Evolutionary conservation across 306 rosid genomes (phyloP), one percentile per base, ranked within the genome.

Genomic region (Argentina anserina): DNA sequence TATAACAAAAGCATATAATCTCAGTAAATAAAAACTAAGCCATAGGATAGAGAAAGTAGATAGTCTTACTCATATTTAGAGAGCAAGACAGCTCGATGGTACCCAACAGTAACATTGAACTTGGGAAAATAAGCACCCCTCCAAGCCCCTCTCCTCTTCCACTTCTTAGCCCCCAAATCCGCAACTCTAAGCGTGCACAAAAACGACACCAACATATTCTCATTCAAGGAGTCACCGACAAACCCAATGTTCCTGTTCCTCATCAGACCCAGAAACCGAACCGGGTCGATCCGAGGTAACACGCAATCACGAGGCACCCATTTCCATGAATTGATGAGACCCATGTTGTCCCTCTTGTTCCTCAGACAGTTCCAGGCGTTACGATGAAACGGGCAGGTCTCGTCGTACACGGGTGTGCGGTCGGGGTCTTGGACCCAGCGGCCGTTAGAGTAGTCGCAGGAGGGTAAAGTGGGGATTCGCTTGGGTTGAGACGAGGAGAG

Each of bases 131-230:
- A 87, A 56, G 92, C 96, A 52, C 98, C 96, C 47, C 83, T 93
- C 98, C 91, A 93, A 85, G 91, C 94, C 41, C 96, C 96, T 45
- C 84, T 93, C 82, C 78, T 87, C 83, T 93, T 93, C 98, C 97
- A 93, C 80, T 77, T 90, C 76, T 80, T 82, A 11, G 90, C 96
- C 20, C 87, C 89, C 78, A 25, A 34, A 81, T 93, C 97, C 62
- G 90, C 96, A 47, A 73, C 83, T 80, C 92, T 85, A 46, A 93
- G 88, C 72, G 74, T 76, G 73, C 97, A 93, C 47, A 93, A 63
- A 74, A 93, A 87, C 21, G 97, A 87, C 60, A 69, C 85, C 82
- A 93, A 59, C 43, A 90, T 89, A 82, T 89, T 93, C 88, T 93
- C 98, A 75, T 89, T 93, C 79, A 90, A 77, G 5, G 97, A 93